phyloP scores from a whole-genome alignment of 352 stramenopile genomes.

The Pythium rishiriense region DNA sequence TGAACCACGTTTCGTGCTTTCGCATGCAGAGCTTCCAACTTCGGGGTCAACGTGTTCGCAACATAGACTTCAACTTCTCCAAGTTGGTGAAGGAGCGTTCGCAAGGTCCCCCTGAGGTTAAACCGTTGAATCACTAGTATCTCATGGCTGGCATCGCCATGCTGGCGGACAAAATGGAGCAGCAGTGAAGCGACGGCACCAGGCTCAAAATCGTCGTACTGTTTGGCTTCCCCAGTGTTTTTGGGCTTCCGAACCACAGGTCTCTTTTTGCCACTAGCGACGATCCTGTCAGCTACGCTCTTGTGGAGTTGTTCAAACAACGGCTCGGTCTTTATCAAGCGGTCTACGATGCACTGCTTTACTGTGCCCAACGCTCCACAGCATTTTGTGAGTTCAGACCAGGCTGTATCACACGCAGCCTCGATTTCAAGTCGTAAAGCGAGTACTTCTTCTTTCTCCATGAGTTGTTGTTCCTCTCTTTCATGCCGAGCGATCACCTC shows the following conservation, averaged over 20 bases:
- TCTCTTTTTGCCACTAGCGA: slow-evolving; percentile 14
- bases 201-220: not conserved
- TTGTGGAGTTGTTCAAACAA: slow-evolving; percentile 9
- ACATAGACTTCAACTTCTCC: slow-evolving; percentile 1
- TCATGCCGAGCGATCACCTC: slow-evolving; percentile 20
- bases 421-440: slow-evolving; percentile 1
- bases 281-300: not conserved
- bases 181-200: not conserved
- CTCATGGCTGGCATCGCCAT: not conserved
- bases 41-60: not conserved
- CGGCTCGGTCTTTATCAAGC: not conserved
- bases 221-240: not conserved
- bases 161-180: not conserved
- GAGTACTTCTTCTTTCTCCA: slow-evolving; percentile 25
- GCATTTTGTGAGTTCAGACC: slow-evolving; percentile 5
- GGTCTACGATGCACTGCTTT: not conserved
- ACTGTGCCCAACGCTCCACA: not conserved
- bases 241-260: slow-evolving; percentile 3
- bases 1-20: not conserved
- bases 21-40: not conserved
- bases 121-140: slow-evolving; percentile 5
- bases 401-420: not conserved
- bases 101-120: slow-evolving; percentile 9
- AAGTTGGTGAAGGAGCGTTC: slow-evolving; percentile 1
- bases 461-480: slow-evolving; percentile 7